phyloP scores from a whole-genome alignment of 192 early-diverging fungal genomes.

The Coemansia sp. region DNA sequence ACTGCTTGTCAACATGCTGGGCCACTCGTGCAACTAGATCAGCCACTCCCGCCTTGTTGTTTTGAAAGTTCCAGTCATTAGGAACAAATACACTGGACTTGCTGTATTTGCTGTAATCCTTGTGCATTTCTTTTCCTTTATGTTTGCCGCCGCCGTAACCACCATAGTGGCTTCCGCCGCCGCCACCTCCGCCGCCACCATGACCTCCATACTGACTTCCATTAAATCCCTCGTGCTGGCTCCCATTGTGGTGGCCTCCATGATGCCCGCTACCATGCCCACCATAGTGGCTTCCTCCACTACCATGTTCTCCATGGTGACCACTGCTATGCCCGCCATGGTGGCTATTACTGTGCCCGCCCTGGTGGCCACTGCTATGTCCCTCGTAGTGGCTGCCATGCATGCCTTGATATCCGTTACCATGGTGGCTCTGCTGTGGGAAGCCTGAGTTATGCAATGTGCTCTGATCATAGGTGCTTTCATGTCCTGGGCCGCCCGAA shows the following conservation, averaged over 20 bases:
- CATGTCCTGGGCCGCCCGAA: background rate
- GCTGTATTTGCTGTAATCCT: conserved; percentile 8
- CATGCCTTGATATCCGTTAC: conserved; percentile 1
- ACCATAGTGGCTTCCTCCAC: conserved; percentile 4
- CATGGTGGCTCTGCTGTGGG: background rate
- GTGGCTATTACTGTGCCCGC: background rate
- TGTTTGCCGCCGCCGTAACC: background rate
- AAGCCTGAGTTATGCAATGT: background rate
- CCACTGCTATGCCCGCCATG: background rate
- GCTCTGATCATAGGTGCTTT: background rate
- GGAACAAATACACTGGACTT: conserved; percentile 44
- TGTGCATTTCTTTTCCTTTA: background rate
- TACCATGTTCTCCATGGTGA: background rate
- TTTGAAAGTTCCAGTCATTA: conserved; percentile 27
- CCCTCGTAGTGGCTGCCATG: conserved; percentile 6
- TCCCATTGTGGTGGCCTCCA: background rate
- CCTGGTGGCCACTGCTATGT: background rate
- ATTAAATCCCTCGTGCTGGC: background rate
- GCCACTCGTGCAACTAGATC: conserved; percentile 28
- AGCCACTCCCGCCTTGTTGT: conserved; percentile 19
- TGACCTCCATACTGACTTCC: conserved; percentile 8
- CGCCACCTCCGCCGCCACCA: background rate
- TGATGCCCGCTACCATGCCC: conserved; percentile 1
- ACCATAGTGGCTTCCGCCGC: conserved; percentile 4
- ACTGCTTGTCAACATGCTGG: conserved; percentile 21